Percentiles rank a stretch among this genome's conserved stretches.
phyloP scores from a whole-genome alignment of 1,284 basidiomycete genomes.

The Leccinum subspadiceum region DNA sequence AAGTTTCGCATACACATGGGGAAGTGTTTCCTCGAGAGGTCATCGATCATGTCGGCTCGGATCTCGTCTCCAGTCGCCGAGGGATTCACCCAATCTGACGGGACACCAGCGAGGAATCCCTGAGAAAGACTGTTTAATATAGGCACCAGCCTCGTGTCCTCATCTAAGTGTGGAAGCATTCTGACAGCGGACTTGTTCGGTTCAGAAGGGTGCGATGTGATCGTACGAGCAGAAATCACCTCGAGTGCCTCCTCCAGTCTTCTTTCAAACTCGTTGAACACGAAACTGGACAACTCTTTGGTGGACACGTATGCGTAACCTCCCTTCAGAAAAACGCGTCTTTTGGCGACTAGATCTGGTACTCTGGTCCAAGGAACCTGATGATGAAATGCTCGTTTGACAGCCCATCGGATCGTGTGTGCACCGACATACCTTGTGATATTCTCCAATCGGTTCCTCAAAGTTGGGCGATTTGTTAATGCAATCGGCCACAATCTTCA shows the following conservation, averaged over 20 bases:
- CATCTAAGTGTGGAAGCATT: constrained; percentile 90
- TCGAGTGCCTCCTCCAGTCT: constrained; percentile 80
- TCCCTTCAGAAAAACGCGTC: constrained; percentile 77
- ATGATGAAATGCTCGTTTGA: neutral
- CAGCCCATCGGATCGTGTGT: neutral
- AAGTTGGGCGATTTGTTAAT: neutral
- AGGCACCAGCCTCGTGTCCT: constrained; percentile 90
- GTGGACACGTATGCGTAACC: constrained; percentile 92
- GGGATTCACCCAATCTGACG: constrained; percentile 74
- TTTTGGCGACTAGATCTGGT: constrained; percentile 85
- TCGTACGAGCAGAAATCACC: constrained; percentile 41
- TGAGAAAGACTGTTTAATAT: constrained; percentile 92
- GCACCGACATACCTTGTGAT: constrained; percentile 59
- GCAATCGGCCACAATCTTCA: constrained; percentile 40
- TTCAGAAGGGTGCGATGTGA: constrained; percentile 4
- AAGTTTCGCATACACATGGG: constrained; percentile 95
- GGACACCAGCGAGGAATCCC: constrained; percentile 90
- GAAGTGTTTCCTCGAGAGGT: constrained; percentile 85
- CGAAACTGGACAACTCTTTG: constrained; percentile 81
- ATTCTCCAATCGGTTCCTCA: constrained; percentile 34
- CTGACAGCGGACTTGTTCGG: constrained; percentile 76
- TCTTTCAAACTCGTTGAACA: constrained; percentile 85
- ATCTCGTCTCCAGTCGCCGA: constrained; percentile 62
- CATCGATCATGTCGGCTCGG: constrained; percentile 93
- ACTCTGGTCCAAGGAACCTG: constrained; percentile 86